A percentile compares a stretch with the other conserved stretches of the same genome.
phyloP scores from a whole-genome alignment of 257 asterid species.

The Cynanchum wilfordii region DNA sequence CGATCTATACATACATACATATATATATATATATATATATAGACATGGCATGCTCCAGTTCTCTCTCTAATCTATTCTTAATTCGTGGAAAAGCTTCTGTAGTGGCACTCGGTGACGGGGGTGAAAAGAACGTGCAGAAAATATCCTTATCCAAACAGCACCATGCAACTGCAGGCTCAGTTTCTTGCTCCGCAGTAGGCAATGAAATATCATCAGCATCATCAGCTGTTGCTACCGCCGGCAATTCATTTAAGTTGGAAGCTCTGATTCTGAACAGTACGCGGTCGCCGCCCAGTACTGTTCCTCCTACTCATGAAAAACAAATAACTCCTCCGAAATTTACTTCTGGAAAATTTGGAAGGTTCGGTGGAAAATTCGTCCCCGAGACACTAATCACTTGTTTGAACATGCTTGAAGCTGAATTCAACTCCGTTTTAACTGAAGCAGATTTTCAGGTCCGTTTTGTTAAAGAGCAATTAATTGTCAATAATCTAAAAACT shows the following conservation, averaged over 20 bases:
- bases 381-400: slow-evolving; percentile 56
- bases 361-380: slow-evolving; percentile 65
- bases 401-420: slow-evolving; percentile 48
- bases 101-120: not conserved
- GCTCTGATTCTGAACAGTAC: not conserved
- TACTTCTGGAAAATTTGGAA: slow-evolving; percentile 34
- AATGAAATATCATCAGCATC: not conserved
- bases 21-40: too few species aligned
- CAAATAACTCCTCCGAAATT: not conserved
- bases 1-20: too few species aligned
- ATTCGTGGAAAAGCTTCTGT: not conserved
- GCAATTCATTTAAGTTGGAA: not conserved
- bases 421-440: slow-evolving; percentile 33
- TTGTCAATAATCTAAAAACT: too few species aligned
- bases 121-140: not conserved
- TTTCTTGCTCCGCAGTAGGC: slow-evolving; percentile 11
- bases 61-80: not conserved
- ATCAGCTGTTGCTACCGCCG: not conserved
- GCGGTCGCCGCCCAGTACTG: not conserved
- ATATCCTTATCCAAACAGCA: not conserved
- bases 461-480: too few species aligned
- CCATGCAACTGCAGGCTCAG: not conserved
- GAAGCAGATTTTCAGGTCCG: slow-evolving; percentile 59
- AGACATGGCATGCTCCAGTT: not conserved
- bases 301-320: slow-evolving; percentile 19